Conservation (phyloP, 805 yeast genomes). For the Candida adriatica region DNA sequence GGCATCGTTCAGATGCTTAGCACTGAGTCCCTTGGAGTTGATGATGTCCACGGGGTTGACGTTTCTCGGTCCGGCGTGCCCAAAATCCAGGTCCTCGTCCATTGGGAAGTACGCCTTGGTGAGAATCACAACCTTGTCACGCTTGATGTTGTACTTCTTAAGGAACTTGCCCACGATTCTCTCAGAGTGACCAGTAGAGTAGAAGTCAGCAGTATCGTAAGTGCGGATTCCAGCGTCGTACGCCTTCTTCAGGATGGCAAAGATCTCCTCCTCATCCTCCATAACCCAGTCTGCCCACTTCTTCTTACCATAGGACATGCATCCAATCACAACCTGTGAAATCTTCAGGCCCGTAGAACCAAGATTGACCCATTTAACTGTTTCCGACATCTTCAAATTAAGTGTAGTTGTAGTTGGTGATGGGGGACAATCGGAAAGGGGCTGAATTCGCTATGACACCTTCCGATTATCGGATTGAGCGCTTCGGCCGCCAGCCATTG, state of each 20-base stretch:
- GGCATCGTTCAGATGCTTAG: conserved; percentile 41
- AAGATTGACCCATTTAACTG: conserved; percentile 16
- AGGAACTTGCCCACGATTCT: conserved; percentile 45
- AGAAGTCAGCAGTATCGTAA: conserved; percentile 44
- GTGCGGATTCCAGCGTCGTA: conserved; percentile 42
- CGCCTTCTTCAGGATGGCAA: conserved; percentile 37
- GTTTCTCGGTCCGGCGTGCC: conserved; percentile 3
- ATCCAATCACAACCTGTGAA: conserved; percentile 45
- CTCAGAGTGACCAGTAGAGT: conserved; percentile 44
- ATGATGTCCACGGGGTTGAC: conserved; percentile 5
- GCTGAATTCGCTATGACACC: too few species aligned
- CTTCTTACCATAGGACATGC: conserved; percentile 46
- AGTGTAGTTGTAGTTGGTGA: not conserved
- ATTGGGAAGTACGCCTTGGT: conserved; percentile 29
- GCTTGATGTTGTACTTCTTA: conserved; percentile 42
- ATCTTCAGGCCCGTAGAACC: conserved; percentile 45
- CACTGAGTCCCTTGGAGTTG: conserved; percentile 33
- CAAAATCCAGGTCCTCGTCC: conserved; percentile 10
- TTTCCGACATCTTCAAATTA: not conserved
- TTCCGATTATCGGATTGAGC: too few species aligned
- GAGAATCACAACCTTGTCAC: too few species aligned
- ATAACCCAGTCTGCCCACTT: conserved; percentile 38
- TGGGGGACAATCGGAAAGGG: too few species aligned
- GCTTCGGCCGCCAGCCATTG: too few species aligned
- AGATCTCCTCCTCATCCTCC: conserved; percentile 41